Conservation (phyloP, 2,329 filamentous ascomycete species). For the Pseudopithomyces chartarum region DNA sequence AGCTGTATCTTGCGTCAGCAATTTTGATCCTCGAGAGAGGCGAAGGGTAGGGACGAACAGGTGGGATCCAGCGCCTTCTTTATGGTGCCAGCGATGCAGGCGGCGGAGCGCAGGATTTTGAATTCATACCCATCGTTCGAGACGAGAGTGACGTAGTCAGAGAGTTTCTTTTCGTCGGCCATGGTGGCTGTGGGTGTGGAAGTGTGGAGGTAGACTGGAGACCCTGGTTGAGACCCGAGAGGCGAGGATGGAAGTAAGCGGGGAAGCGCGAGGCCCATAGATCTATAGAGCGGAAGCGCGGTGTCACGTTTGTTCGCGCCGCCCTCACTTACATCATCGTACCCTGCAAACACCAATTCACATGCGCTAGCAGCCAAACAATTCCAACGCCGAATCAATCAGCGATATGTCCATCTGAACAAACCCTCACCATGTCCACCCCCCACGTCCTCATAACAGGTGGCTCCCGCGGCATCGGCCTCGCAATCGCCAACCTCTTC, state of each 20-base stretch:
- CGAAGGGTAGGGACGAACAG: conserved; percentile 52
- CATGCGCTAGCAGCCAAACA: too few relatives aligned
- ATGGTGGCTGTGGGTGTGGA: conserved; percentile 16
- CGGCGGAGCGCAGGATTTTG: conserved; percentile 72
- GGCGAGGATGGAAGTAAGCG: too few relatives aligned
- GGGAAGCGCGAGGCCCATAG: too few relatives aligned
- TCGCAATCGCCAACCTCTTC: conserved; percentile 42
- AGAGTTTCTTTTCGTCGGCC: conserved; percentile 33
- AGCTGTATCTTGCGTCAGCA: conserved; percentile 47
- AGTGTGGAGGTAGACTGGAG: too few relatives aligned
- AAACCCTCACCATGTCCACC: background rate
- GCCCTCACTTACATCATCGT: too few relatives aligned
- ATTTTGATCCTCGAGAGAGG: background rate
- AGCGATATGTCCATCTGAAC: too few relatives aligned
- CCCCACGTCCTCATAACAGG: conserved; percentile 45
- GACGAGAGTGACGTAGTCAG: conserved; percentile 77
- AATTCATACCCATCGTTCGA: conserved; percentile 79
- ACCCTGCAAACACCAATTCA: too few relatives aligned
- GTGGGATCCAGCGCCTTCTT: conserved; percentile 74
- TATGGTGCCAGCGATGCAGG: conserved; percentile 72
- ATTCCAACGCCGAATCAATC: too few relatives aligned
- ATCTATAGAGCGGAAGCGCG: too few relatives aligned
- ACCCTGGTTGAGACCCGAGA: too few relatives aligned
- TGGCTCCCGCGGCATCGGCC: conserved; percentile 46
- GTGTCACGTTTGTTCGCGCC: conserved; percentile 33